These are phyloP conservation scores for Conticribra guillardii DNA, from an alignment of 108 stramenopile species.

Conservation along the genomic window DNA sequence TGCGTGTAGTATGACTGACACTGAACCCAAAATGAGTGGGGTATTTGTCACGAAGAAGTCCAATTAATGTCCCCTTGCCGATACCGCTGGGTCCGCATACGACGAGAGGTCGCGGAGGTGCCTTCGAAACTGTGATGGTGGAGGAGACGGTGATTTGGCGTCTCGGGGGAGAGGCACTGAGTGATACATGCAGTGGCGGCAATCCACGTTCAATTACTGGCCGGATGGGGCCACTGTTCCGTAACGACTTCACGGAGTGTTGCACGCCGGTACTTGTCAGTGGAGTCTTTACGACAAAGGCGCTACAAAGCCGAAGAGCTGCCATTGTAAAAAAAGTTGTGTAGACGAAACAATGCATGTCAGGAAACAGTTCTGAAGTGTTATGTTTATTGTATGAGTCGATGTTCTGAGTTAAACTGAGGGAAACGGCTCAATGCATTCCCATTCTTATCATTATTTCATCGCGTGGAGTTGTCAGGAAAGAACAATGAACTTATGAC, in stretches of 20 bases:
- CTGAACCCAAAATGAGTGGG: constrained; percentile 64
- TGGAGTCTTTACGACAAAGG: constrained; percentile 10
- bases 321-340: constrained; percentile 1
- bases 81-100: constrained; percentile 59
- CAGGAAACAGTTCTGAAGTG: too few species aligned
- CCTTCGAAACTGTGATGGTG: neutral
- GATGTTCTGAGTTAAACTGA: too few species aligned
- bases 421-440: too few species aligned
- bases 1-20: constrained; percentile 90
- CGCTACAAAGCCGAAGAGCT: neutral
- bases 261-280: neutral
- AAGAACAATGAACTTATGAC: too few species aligned
- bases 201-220: neutral
- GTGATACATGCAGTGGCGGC: neutral
- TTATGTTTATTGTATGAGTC: too few species aligned
- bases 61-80: constrained; percentile 69
- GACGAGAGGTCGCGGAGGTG: constrained; percentile 33
- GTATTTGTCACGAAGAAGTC: constrained; percentile 30
- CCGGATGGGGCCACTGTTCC: neutral
- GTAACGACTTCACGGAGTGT: neutral
- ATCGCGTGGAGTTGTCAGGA: too few species aligned
- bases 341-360: too few species aligned
- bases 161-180: neutral
- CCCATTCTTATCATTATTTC: too few species aligned
- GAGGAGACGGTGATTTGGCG: constrained; percentile 6